Percentiles rank a stretch among this genome's conserved stretches.
These are phyloP conservation scores for Dacryopinax primogenitus DNA, from an alignment of 768 basidiomycete genomes.

Conservation along the genomic window DNA sequence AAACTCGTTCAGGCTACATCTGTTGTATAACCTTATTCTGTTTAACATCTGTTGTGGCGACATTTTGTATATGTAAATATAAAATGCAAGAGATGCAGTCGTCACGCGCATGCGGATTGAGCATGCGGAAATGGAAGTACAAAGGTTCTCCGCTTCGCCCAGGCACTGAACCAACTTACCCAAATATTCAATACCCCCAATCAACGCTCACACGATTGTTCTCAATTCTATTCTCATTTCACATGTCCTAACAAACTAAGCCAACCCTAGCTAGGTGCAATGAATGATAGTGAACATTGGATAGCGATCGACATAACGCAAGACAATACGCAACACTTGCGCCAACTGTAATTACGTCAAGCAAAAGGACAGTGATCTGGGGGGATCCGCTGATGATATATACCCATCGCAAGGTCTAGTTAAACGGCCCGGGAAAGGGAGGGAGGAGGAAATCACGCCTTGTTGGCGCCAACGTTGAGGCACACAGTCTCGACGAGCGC, in stretches of 20 bases:
- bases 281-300: neutral
- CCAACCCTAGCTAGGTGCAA: neutral
- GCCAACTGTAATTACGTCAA: neutral
- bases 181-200: neutral
- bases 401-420: neutral
- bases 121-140: no score
- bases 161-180: neutral
- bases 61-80: neutral
- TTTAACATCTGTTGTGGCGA: neutral
- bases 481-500: slow-evolving; percentile 80
- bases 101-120: no score
- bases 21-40: neutral
- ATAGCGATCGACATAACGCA: neutral
- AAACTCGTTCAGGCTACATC: no score
- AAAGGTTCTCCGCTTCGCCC: no score
- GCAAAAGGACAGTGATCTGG: neutral
- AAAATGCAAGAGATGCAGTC: neutral
- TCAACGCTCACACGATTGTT: no score
- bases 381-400: neutral
- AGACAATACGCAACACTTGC: no score
- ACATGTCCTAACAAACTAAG: no score
- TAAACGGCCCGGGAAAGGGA: neutral
- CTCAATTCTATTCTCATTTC: neutral
- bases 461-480: slow-evolving; percentile 19
- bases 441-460: neutral